Evolutionary conservation across 163 green algal genomes (phyloP), one percentile per base, ranked within the genome.

Genomic region (Volvox carteri): DNA sequence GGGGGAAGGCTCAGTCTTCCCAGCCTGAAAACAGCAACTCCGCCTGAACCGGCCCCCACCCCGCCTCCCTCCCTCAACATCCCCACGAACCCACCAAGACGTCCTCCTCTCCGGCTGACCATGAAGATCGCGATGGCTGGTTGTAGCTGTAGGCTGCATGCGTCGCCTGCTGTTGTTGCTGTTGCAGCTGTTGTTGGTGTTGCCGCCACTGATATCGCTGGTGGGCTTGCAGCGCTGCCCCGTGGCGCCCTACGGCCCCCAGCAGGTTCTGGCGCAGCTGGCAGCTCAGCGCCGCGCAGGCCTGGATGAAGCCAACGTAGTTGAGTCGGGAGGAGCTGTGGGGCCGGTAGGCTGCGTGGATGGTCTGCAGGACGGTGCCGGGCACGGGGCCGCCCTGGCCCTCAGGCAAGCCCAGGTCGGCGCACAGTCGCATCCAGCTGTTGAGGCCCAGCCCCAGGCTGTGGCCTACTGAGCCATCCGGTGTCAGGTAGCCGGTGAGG

Each of bases 231-330:
- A 83, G 35, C 33, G 81, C 65, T 33, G 37, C 83, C 16, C 83
- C 83, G 48, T 88, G 83, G 3, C 50, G 70, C 0, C 68, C 67
- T 25, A 88, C 83, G 2, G 50, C 21, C 4, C 14, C 35, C 25
- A 81, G 3, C 83, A 88, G 50, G 68, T 60, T 74, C 23, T 41
- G 16, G 0, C 39, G 48, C 37, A 81, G 12, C 68, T 88, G 83
- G 25, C 25, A 60, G 68, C 83, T 88, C 9, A 88, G 83, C 11
- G 83, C 83, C 21, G 48, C 48, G 21, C 58, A 42, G 0, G 83
- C 83, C 68, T 81, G 68, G 18, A 81, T 50, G 83, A 88, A 88
- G 25, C 50, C 68, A 35, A 88, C 30, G 83, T 88, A 88, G 11
- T n/a, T 25, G 6, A 88, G 50, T 28, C 23, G 5, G 1, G 30